Base-by-base conservation (phyloP, 768 basidiomycete species). In the Boletus insuetus region DNA sequence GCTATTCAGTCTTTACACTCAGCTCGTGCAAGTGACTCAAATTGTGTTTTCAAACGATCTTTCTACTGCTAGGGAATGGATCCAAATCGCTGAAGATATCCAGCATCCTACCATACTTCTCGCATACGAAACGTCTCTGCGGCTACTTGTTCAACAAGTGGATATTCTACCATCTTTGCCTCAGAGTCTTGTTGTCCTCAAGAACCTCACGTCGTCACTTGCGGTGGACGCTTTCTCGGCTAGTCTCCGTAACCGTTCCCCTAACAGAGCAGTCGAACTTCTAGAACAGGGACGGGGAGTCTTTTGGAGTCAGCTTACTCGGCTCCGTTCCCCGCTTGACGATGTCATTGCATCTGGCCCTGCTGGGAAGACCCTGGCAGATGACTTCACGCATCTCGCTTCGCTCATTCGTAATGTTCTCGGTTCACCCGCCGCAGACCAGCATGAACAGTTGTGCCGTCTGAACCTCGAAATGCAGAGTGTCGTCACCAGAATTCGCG, bases 221-320 rank as follows among this genome's bases (percentile, higher is more conserved):
- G 47, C 47, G 29, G 42, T 51, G 9, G 61, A 58, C 38, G 52
- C 52, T 4, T 59, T 61, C 34, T 45, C 51, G 17, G 42, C 51
- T n/a, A 58, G 54, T 45, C 65, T 65, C 20, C 54, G 42, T 3
- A n/a, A 32, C 0, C 29, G 42, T 5, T 17, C 58, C 26, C 49
- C 51, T 13, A 41, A 56, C 16, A 45, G 37, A 14, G 66, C 61
- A 24, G 56, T 75, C 7, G 67, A 73, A 46, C 71, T 71, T 61
- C 58, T 74, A 1, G 66, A 64, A 43, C 65, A 67, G 7, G 65
- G 66, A 3, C 35, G 61, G 17, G 54, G 46, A 2, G 31, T 65
- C 3, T 46, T 67, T 29, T 68, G 67, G 67, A 55, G 53, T 3
- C 53, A 58, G 45, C 32, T 64, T n/a, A 46, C 45, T 12, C 58